Evolutionary conservation across 2,329 filamentous ascomycete genomes (phyloP).

Genomic region (Orbilia ellipsospora): DNA sequence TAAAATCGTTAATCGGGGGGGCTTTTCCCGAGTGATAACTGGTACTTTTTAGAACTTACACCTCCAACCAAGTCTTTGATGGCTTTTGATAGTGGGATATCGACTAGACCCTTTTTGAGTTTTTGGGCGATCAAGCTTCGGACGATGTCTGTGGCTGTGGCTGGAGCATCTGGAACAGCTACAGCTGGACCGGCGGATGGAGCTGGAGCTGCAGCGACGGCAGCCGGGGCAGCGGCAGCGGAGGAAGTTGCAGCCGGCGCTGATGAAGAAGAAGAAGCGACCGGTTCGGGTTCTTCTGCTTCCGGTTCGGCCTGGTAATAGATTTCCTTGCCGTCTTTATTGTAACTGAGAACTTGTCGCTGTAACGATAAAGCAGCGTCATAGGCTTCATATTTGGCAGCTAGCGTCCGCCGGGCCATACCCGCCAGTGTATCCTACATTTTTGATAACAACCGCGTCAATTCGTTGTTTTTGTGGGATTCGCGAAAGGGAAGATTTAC

Average conservation of each 20-base stretch:
- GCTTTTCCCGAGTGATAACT: background rate
- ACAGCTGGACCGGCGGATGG: slow-evolving; percentile 84
- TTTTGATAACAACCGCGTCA: background rate
- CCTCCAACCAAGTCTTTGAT: slow-evolving; percentile 89
- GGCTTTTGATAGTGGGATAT: slow-evolving; percentile 92
- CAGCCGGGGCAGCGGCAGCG: slow-evolving; percentile 63
- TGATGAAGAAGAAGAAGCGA: slow-evolving; percentile 64
- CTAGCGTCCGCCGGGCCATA: slow-evolving; percentile 95
- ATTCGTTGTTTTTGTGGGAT: background rate
- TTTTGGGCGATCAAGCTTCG: slow-evolving; percentile 93
- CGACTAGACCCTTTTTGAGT: slow-evolving; percentile 89
- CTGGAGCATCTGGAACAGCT: slow-evolving; percentile 84
- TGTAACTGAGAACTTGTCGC: slow-evolving; percentile 98
- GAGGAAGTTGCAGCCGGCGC: slow-evolving; percentile 62
- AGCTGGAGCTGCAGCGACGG: slow-evolving; percentile 68
- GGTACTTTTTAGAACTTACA: slow-evolving; percentile 13
- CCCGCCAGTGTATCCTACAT: slow-evolving; percentile 84
- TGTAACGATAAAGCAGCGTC: slow-evolving; percentile 96
- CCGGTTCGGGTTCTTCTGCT: slow-evolving; percentile 83
- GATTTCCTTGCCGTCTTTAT: slow-evolving; percentile 98
- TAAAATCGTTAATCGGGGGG: background rate
- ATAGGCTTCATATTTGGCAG: slow-evolving; percentile 98
- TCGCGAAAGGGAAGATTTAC: background rate
- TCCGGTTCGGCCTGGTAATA: slow-evolving; percentile 98
- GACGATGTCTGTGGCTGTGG: slow-evolving; percentile 89